A percentile compares a stretch with the other conserved stretches of the same genome.
phyloP scores from a whole-genome alignment of 2,329 filamentous ascomycete genomes.

The Diaporthe velutina region DNA sequence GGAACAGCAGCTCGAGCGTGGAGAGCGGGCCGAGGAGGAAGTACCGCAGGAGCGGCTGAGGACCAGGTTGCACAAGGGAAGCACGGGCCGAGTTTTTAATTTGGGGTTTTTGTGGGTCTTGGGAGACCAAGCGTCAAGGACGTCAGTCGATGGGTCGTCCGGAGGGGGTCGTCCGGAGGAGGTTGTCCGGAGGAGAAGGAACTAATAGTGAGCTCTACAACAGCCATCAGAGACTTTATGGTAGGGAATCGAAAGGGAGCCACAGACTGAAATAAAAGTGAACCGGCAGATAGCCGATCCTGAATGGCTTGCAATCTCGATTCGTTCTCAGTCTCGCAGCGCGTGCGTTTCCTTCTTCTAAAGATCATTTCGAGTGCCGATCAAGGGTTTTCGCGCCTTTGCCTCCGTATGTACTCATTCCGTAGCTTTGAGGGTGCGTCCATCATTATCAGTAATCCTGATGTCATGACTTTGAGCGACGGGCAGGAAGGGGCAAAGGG shows the following conservation, averaged over 20 bases:
- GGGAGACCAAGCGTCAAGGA: neutral
- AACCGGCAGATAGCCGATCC: neutral
- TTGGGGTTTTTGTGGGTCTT: too few species aligned
- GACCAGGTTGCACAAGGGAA: neutral
- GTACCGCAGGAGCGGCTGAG: slow-evolving; percentile 34
- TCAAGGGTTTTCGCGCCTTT: neutral
- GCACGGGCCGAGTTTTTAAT: neutral
- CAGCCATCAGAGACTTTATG: too few species aligned
- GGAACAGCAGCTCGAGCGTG: slow-evolving; percentile 39
- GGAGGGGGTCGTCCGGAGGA: too few species aligned
- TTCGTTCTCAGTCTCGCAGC: too few species aligned
- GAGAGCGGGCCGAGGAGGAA: slow-evolving; percentile 38
- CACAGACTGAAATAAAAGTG: neutral
- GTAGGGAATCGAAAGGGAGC: too few species aligned
- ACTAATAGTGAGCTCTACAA: too few species aligned
- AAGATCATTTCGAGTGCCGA: neutral
- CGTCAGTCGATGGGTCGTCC: neutral
- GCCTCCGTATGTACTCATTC: neutral
- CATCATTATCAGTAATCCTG: neutral
- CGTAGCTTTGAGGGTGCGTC: neutral
- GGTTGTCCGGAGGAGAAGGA: too few species aligned
- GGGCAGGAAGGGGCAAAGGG: neutral
- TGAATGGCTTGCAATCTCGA: neutral
- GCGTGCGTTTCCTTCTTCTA: neutral
- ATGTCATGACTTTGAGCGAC: neutral